Conservation (phyloP, 2,329 filamentous ascomycete genomes). For the Penicillium sp. region DNA sequence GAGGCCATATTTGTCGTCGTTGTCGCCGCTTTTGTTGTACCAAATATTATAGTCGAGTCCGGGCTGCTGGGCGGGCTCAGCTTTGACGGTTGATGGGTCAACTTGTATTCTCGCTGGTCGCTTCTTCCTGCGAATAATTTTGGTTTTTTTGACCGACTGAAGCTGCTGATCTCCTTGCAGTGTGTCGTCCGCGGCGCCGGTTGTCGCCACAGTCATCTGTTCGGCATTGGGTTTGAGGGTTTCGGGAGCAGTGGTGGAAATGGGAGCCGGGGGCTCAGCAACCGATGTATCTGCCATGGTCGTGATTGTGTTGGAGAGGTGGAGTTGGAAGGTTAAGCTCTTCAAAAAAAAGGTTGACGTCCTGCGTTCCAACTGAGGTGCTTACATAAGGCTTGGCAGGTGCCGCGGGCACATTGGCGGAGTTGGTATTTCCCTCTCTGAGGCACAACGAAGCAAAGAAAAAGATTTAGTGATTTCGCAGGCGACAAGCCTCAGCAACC, state of each 20-base stretch:
- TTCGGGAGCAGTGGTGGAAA: conserved; percentile 49
- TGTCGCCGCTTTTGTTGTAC: conserved; percentile 99
- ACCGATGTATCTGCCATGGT: conserved; percentile 32
- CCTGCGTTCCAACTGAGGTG: neutral
- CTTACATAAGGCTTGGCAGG: conserved; percentile 13
- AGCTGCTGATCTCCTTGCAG: conserved; percentile 18
- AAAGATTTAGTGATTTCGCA: conserved; percentile 18
- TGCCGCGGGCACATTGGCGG: conserved; percentile 1
- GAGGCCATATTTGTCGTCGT: conserved; percentile 84
- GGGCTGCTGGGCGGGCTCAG: conserved; percentile 84
- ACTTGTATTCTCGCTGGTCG: conserved; percentile 87
- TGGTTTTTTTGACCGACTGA: conserved; percentile 61
- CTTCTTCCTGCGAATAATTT: conserved; percentile 87
- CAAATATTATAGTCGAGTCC: conserved; percentile 97
- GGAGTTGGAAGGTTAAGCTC: neutral
- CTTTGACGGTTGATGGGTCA: conserved; percentile 77
- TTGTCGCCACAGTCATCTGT: conserved; percentile 19
- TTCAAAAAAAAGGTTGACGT: conserved; percentile 6
- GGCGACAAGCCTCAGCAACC: conserved; percentile 18
- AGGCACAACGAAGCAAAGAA: conserved; percentile 1
- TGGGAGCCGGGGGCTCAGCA: conserved; percentile 44
- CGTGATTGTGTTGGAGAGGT: neutral
- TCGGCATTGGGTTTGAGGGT: conserved; percentile 13
- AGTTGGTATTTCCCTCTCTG: conserved; percentile 6
- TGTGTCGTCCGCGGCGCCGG: conserved; percentile 32